Base-by-base conservation (phyloP, 371 early-diverging fungal genomes). In the Thermomucor indicae-seudaticae region DNA sequence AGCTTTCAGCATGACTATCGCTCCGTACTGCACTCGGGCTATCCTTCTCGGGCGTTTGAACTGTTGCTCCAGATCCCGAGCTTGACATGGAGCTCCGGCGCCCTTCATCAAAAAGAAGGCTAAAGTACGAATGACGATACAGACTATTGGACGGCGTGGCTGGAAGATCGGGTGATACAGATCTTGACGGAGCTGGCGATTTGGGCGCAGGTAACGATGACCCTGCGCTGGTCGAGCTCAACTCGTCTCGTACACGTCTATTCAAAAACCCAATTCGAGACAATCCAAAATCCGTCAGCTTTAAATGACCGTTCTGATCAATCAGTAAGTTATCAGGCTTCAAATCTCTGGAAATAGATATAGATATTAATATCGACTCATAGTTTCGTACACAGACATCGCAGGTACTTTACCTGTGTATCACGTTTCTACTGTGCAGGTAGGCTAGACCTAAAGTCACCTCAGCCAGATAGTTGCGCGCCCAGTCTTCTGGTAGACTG, bases 281-380 rank as follows among this genome's bases (percentile, higher is more conserved):
- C 35, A 96, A 67, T 0, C 98, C 98, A 80, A 97, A 96, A 56
- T 97, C 98, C 4, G 94, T 94, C 48, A 97, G 69, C 58, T 95
- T 95, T 30, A 96, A 62, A 59, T 96, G 96, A 1, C 98, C 98
- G 53, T 84, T 80, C 43, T 84, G 83, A 57, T 91, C 92, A 55
- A 97, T 89, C 20, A 97, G 70, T 37, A 95, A 65, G 53, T 95
- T 95, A 48, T 95, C 96, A 1, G 93, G 92, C 57, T 95, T 95
- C 34, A 96, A 59, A 63, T 95, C 90, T 50, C 89, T 88, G 41
- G 49, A 43, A 39, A 37, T 42, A 23, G 43, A 29, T 32, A 44
- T 50, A 28, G 25, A 31, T 37, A 46, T 40, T 24, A 45, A 41
- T 31, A 19, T 37, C 30, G 7, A 6, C 16, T 14, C 25, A 50